Evolutionary conservation across 2,329 filamentous ascomycete genomes (phyloP), one percentile per base, ranked within the genome.

Genomic region (Pestalotiopsis sp.): DNA sequence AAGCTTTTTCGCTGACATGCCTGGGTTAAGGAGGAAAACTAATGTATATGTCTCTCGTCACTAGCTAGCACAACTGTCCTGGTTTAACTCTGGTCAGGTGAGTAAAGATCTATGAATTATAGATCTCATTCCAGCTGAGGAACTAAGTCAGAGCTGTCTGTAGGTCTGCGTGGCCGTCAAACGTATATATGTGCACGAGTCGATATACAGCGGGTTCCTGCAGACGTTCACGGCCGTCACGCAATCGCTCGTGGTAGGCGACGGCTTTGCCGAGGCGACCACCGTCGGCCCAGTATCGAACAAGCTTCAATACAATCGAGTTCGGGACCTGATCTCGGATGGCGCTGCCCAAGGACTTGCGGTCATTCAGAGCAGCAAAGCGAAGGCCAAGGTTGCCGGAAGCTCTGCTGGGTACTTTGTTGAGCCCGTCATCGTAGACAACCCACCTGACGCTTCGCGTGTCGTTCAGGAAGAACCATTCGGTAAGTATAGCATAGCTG

Each of bases 151-250:
- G 7, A 20, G n/a, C 6, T 14, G 1, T 52, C 23, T 13, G 4
- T 63, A 69, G 62, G 27, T 65, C 7, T 65, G 62, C n/a, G n/a
- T 45, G 11, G 39, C 62, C n/a, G 41, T 65, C 39, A 65, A 65
- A 38, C 62, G 62, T 11, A 52, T 65, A 5, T 65, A 49, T 52
- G 39, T 65, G 5, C 62, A 65, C 41, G 36, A 20, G 12, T 65
- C 62, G 4, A 65, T 65, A 45, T 31, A 49, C 13, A n/a, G 81
- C 23, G 72, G 78, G 23, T 84, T 86, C 72, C 74, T 83, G 20
- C 71, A 81, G 70, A 82, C 78, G 14, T 81, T 84, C 81, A 84
- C 79, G 70, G 80, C 62, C 17, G 20, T 56, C 17, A 56, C 41
- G n/a, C 39, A 68, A 12, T 45, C 49, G n/a, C 23, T 68, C 2